Percentiles rank a stretch among this genome's conserved stretches.
Evolutionary conservation across 2,329 filamentous ascomycete genomes (phyloP).

Genomic region (Ceratocystis cacaofunesta): DNA sequence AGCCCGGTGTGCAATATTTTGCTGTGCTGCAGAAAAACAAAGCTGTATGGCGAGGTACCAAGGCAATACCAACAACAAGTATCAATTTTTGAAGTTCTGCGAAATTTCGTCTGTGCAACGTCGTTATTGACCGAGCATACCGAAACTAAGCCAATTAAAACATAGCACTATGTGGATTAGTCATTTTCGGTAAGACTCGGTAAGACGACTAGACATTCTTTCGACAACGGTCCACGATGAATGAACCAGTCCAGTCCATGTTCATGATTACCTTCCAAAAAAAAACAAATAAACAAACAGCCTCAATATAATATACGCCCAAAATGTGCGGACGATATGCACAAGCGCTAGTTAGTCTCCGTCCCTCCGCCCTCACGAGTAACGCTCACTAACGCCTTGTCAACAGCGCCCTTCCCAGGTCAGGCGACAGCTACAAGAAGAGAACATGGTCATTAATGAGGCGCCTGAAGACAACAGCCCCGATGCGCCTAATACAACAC

Average conservation of each 20-base stretch:
- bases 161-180: neutral
- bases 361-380: neutral
- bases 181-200: conserved; percentile 4
- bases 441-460: conserved; percentile 58
- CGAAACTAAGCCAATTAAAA: neutral
- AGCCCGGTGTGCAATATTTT: neutral
- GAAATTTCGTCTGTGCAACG: conserved; percentile 9
- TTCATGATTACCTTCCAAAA: neutral
- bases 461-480: conserved; percentile 56
- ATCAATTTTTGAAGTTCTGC: neutral
- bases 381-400: conserved; percentile 22
- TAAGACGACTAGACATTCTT: neutral
- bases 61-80: no score
- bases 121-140: conserved; percentile 7
- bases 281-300: no score
- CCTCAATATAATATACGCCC: neutral
- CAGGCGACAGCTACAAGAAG: conserved; percentile 54
- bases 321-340: conserved; percentile 28
- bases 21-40: neutral
- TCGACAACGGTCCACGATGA: neutral
- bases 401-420: conserved; percentile 60
- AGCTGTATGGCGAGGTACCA: neutral
- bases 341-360: conserved; percentile 24
- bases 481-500: conserved; percentile 50
- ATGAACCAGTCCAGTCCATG: neutral